These are phyloP conservation scores for Sesbania bispinosa DNA, from an alignment of 306 rosid genomes.

Conservation along the genomic window DNA sequence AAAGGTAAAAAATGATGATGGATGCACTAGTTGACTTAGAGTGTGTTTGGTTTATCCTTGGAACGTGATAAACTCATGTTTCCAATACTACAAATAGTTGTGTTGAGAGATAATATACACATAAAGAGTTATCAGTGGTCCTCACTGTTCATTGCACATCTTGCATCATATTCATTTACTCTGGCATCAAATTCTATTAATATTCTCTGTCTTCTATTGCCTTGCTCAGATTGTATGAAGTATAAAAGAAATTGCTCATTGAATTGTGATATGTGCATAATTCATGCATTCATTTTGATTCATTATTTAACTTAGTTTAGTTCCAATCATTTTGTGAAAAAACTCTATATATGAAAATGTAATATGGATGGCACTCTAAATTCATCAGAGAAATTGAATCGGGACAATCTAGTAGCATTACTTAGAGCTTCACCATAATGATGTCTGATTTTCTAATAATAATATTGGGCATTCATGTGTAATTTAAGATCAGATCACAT, in stretches of 20 bases:
- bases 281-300: neutral
- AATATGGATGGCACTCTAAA: neutral
- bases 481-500: neutral
- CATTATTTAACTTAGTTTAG: neutral
- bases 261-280: neutral
- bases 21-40: conserved; percentile 4
- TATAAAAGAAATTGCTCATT: neutral
- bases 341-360: neutral
- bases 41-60: too few relatives aligned
- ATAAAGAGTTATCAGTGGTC: too few relatives aligned
- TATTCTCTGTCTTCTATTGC: too few relatives aligned
- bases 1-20: conserved; percentile 50
- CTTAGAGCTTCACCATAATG: neutral
- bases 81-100: too few relatives aligned
- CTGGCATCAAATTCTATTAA: neutral
- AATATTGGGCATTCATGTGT: neutral
- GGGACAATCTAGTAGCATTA: neutral
- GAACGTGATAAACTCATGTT: too few relatives aligned
- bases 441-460: neutral
- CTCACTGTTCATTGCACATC: neutral
- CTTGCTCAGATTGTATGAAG: too few relatives aligned
- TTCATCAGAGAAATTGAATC: neutral
- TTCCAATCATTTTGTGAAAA: neutral
- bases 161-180: conserved; percentile 18
- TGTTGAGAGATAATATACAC: too few relatives aligned